These are phyloP conservation scores for Tinospora cordifolia DNA, from an alignment of 164 flowering plant genomes.

Conservation along the genomic window DNA sequence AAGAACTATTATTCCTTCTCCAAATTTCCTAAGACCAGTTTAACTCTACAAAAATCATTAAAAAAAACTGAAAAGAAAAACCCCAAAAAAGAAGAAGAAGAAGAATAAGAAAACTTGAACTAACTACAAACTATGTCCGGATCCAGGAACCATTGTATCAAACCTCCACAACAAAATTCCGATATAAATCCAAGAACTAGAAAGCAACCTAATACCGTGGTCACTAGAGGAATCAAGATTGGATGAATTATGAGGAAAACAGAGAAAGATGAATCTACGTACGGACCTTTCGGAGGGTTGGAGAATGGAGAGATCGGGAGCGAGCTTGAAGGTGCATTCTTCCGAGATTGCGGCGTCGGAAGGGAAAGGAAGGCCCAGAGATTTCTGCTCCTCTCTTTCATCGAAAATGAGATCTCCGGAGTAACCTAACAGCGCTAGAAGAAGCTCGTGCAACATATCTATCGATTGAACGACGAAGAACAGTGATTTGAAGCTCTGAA, in stretches of 20 bases:
- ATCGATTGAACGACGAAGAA: too few species aligned
- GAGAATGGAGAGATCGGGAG: constrained; percentile 78
- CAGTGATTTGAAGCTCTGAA: not conserved
- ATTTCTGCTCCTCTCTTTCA: constrained; percentile 51
- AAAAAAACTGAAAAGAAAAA: not conserved
- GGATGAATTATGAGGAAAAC: not conserved
- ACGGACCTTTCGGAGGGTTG: constrained; percentile 58
- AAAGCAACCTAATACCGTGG: constrained; percentile 5
- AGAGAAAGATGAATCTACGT: not conserved
- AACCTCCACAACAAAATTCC: not conserved
- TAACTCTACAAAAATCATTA: not conserved
- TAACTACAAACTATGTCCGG: not conserved
- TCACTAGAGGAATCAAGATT: not conserved
- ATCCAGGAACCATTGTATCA: not conserved
- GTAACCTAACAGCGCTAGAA: constrained; percentile 74
- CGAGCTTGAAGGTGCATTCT: constrained; percentile 70
- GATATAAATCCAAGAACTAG: not conserved
- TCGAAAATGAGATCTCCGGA: constrained; percentile 94
- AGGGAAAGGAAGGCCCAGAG: constrained; percentile 31
- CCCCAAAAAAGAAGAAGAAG: too few species aligned
- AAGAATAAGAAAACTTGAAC: not conserved
- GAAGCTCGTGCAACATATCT: constrained; percentile 71
- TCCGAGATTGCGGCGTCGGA: constrained; percentile 43
- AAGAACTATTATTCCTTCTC: too few species aligned
- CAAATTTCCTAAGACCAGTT: not conserved